Conservation (phyloP, 2,329 filamentous ascomycete species). For the Fusarium scirpi region DNA sequence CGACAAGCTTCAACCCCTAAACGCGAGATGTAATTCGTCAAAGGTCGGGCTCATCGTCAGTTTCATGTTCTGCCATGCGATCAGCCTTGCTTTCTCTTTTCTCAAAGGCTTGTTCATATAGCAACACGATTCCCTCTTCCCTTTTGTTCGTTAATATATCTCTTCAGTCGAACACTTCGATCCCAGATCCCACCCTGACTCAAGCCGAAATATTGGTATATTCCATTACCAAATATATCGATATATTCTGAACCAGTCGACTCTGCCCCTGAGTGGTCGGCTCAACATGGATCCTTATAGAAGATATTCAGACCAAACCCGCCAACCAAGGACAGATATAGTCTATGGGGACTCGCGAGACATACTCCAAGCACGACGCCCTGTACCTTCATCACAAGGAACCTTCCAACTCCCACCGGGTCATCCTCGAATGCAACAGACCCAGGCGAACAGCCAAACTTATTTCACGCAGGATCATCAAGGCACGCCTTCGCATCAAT, state of each 20-base stretch:
- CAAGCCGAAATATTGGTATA: neutral
- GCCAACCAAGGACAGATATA: neutral
- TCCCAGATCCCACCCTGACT: neutral
- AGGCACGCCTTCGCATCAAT: neutral
- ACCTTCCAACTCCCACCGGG: neutral
- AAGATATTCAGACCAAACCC: neutral
- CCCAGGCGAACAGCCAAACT: neutral
- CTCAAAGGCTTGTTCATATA: neutral
- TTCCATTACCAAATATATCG: neutral
- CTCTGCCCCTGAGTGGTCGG: neutral
- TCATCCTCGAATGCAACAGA: neutral
- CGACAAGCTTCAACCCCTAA: neutral
- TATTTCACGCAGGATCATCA: neutral
- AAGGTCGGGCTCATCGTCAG: neutral
- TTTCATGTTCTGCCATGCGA: constrained; percentile 14
- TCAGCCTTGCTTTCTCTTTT: constrained; percentile 6
- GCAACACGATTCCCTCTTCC: neutral
- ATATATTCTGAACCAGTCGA: neutral
- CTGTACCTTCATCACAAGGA: neutral
- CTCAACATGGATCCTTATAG: constrained; percentile 7
- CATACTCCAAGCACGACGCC: neutral
- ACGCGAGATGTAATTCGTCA: neutral
- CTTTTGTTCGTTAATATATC: neutral
- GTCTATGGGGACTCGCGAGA: neutral
- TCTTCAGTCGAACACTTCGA: neutral